phyloP scores from a whole-genome alignment of 257 asterid species.

The Ballota nigra region DNA sequence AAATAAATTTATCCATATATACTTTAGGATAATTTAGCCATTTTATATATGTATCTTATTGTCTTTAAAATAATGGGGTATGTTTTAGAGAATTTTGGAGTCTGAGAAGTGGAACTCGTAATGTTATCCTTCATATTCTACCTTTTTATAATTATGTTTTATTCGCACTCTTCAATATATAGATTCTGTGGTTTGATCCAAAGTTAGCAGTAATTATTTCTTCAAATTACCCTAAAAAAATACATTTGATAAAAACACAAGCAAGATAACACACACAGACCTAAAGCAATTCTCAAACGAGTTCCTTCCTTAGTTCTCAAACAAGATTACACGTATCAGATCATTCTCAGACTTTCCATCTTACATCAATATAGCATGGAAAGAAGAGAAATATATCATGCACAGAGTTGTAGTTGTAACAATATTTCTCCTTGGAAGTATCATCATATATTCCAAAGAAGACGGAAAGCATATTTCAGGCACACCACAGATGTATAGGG shows the following conservation, averaged over 20 bases:
- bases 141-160: background rate
- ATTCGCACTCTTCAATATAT: background rate
- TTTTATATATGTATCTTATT: too few relatives aligned
- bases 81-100: too few relatives aligned
- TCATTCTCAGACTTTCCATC: constrained; percentile 14
- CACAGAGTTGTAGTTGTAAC: background rate
- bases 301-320: background rate
- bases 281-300: background rate
- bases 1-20: too few relatives aligned
- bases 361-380: background rate
- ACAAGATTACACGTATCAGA: too few relatives aligned
- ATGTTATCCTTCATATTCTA: background rate
- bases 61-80: too few relatives aligned
- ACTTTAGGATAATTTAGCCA: too few relatives aligned
- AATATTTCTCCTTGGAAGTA: background rate
- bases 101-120: too few relatives aligned
- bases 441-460: background rate
- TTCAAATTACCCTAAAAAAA: background rate
- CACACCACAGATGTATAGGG: background rate
- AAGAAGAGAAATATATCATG: background rate
- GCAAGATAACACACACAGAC: background rate
- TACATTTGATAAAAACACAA: background rate
- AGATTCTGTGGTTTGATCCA: background rate
- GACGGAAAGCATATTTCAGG: background rate
- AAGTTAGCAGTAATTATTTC: background rate